Base-by-base conservation (phyloP, 2,329 filamentous ascomycete genomes). In the Hypomyces perniciosus region DNA sequence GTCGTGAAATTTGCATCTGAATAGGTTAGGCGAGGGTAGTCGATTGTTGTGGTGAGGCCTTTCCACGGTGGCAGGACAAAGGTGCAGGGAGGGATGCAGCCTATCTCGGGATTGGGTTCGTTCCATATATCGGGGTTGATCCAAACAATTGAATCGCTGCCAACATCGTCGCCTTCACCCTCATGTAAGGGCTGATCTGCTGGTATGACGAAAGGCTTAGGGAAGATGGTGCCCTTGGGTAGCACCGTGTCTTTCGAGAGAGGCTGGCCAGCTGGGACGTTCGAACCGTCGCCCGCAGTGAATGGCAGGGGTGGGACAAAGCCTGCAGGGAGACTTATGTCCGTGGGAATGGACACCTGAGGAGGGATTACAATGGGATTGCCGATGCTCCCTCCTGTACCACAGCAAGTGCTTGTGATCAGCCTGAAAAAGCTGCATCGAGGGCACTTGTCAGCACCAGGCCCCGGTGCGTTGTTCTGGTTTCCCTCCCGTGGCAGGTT, bases 11-110 rank as follows among this genome's bases (percentile, higher is more conserved):
- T 53, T 5, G 54, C 65, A 6, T 52, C 3, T 55, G 57, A 66
- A 37, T 65, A 59, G 2, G 65, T 68, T 6, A 67, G 52, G 7
- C 61, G 44, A 2, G 66, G 65, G 50, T 61, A 66, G 49, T 67
- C 55, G 38, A 67, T 55, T 10, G 56, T 61, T 29, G 54, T 62
- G 4, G 62, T 67, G 3, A 61, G 59, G 2, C 56, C 44, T 0
- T 55, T 61, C 56, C 57, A 67, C 1, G 60, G 59, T 4, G 64
- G 65, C 1, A 67, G 47, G 51, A 58, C 56, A 46, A 64, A 56
- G 20, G 13, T 44, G 53, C 64, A 68, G 10, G 64, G 64, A 20
- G 58, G 53, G 4, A 42, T 31, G 56, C 64, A 68, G 8, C 58
- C 57, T 44, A 67, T 62, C 4, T 47, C 7, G 0, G 65, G 65